Conservation (phyloP, 192 early-diverging fungal species). For the Cetraspora pellucida region DNA sequence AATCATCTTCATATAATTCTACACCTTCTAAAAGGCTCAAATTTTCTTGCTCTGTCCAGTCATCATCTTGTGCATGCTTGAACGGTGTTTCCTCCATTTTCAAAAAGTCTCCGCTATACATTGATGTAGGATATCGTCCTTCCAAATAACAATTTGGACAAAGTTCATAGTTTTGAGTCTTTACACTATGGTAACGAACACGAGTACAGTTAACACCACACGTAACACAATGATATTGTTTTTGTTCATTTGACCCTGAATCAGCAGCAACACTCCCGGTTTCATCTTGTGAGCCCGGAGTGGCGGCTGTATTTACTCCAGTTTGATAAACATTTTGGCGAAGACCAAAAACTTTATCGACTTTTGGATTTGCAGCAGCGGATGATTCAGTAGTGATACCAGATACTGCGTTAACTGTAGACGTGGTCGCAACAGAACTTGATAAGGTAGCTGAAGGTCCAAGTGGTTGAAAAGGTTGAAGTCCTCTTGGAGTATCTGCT, state of each 20-base stretch:
- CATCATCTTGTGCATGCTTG: conserved; percentile 56
- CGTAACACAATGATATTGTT: conserved; percentile 71
- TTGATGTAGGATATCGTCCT: conserved; percentile 85
- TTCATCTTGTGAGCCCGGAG: conserved; percentile 42
- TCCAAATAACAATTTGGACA: conserved; percentile 91
- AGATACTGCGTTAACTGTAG: conserved; percentile 34
- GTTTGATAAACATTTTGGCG: conserved; percentile 58
- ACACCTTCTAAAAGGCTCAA: conserved; percentile 88
- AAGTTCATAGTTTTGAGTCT: conserved; percentile 70
- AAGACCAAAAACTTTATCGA: conserved; percentile 53
- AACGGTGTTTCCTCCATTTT: conserved; percentile 57
- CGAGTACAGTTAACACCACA: conserved; percentile 84
- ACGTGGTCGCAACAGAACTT: conserved; percentile 30
- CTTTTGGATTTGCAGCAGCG: conserved; percentile 32
- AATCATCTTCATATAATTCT: conserved; percentile 94
- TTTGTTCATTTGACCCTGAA: conserved; percentile 36
- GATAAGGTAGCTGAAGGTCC: conserved; percentile 31
- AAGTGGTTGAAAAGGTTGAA: conserved; percentile 84
- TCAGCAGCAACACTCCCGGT: conserved; percentile 42
- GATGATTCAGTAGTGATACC: conserved; percentile 13
- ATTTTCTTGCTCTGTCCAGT: conserved; percentile 89
- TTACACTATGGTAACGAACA: conserved; percentile 81
- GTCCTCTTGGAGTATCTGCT: conserved; percentile 83
- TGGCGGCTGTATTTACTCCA: conserved; percentile 31
- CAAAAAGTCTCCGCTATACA: conserved; percentile 89